Conservation (phyloP, 140 eudicot genomes). For the Flaveria floridana region DNA sequence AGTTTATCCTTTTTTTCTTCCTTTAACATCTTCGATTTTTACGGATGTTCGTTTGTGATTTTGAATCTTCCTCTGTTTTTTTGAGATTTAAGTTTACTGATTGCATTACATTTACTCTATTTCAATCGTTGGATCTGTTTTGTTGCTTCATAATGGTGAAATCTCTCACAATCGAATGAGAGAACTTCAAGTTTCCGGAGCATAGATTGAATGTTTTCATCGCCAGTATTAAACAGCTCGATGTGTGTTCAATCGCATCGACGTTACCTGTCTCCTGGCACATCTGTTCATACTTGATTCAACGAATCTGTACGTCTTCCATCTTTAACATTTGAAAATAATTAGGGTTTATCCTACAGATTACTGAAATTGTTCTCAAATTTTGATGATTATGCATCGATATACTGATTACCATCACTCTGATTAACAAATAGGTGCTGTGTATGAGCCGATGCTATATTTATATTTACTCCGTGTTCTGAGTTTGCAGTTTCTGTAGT, state of each 20-base stretch:
- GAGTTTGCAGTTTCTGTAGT: background rate
- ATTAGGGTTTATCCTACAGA: too few species aligned
- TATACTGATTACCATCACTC: constrained; percentile 32
- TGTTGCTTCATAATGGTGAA: constrained; percentile 46
- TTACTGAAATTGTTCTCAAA: background rate
- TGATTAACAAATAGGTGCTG: background rate
- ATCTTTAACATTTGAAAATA: too few species aligned
- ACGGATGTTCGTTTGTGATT: too few species aligned
- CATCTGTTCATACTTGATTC: background rate
- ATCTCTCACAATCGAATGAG: constrained; percentile 31
- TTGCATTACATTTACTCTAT: too few species aligned
- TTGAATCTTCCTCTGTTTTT: too few species aligned
- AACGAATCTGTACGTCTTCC: too few species aligned
- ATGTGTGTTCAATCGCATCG: constrained; percentile 30
- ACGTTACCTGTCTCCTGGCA: constrained; percentile 46
- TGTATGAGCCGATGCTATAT: constrained; percentile 38
- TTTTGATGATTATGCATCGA: constrained; percentile 23
- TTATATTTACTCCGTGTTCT: background rate
- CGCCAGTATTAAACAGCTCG: constrained; percentile 42
- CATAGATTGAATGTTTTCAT: constrained; percentile 25
- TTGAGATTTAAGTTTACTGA: background rate
- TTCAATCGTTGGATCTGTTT: too few species aligned
- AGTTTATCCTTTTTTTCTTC: too few species aligned
- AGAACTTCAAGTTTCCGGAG: constrained; percentile 45
- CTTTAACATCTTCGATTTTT: too few species aligned